phyloP scores from a whole-genome alignment of 2,329 filamentous ascomycete genomes.

The Sordariomycetes sp. region DNA sequence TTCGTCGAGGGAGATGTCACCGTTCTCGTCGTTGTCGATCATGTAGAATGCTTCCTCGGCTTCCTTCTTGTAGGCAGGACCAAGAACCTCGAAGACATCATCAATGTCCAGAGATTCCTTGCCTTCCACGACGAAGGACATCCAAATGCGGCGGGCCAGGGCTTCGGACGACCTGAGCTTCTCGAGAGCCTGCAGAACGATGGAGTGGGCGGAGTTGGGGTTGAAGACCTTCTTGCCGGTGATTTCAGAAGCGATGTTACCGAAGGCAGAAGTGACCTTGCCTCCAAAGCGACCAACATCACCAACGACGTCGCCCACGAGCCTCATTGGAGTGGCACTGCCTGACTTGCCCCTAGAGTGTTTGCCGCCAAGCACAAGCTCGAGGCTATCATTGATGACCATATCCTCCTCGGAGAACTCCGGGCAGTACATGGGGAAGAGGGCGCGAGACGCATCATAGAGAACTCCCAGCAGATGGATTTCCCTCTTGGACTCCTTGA shows the following conservation, averaged over 20 bases:
- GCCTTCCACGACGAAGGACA: conserved; percentile 93
- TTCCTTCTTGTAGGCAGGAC: conserved; percentile 60
- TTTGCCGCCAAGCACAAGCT: conserved; percentile 54
- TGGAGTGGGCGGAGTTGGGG: conserved; percentile 78
- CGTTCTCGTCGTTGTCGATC: conserved; percentile 82
- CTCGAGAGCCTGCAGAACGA: conserved; percentile 83
- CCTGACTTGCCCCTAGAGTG: conserved; percentile 41
- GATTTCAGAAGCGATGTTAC: conserved; percentile 87
- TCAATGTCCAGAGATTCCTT: conserved; percentile 69
- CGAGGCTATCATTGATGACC: conserved; percentile 76
- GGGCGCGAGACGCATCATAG: conserved; percentile 77
- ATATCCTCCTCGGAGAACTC: conserved; percentile 92
- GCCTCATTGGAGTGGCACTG: conserved; percentile 65
- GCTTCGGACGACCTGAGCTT: conserved; percentile 78
- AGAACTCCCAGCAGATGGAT: conserved; percentile 73
- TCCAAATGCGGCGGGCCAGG: conserved; percentile 91
- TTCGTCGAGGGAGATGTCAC: conserved; percentile 90
- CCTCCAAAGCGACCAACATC: conserved; percentile 77
- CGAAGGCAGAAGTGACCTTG: conserved; percentile 88
- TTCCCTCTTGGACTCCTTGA: conserved; percentile 84
- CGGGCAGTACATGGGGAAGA: conserved; percentile 87
- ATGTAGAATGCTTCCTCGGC: conserved; percentile 78
- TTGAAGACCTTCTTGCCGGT: conserved; percentile 96
- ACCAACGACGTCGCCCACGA: conserved; percentile 69
- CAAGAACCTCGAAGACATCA: conserved; percentile 83